Base-by-base conservation (phyloP, 139 green algal genomes). In the Closterium sp. region DNA sequence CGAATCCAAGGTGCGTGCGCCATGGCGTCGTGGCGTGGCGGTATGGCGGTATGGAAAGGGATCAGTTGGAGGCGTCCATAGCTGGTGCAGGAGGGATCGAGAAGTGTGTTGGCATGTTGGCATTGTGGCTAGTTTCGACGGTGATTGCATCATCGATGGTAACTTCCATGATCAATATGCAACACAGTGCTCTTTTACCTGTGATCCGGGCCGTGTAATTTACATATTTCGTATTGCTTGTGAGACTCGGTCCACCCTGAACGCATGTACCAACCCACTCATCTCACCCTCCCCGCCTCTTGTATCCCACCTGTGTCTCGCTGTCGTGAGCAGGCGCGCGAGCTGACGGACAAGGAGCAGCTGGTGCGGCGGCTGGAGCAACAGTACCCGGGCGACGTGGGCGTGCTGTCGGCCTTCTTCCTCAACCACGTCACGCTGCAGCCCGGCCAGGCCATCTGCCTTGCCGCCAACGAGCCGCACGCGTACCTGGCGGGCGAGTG, bases 381-480 rank as follows among this genome's bases (percentile, higher is more conserved):
- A 12, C 97, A 99, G 95, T 99, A 99, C 93, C 98, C 98, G 0
- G 93, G 94, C 3, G 95, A 96, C n/a, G 97, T 99, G 12, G 98
- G 98, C 85, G 95, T 99, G 31, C 92, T 99, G 28, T 96, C 96
- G 16, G 93, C 96, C 4, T 98, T 96, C 96, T 98, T 99, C 94
- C 96, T 99, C 84, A 99, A 99, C 95, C 85, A 95, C 88, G 32
- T 95, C 86, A 91, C 43, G 84, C 89, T 96, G 25, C 28, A 94
- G 87, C 93, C 93, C 33, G 96, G 96, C 23, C 93, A 98, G 92
- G 96, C 94, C 12, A 96, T 99, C 43, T 98, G 97, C 92, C 94
- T 99, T 33, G 91, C 95, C 2, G 97, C 98, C 85, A 99, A 99
- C 93, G 97, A 98, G 95, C 98, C 98, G 2, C 98, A 99, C 93